Evolutionary conservation across 495 filamentous ascomycete species (phyloP), one percentile per base, ranked within the genome.

Genomic region (Aspergillus saccharolyticus): DNA sequence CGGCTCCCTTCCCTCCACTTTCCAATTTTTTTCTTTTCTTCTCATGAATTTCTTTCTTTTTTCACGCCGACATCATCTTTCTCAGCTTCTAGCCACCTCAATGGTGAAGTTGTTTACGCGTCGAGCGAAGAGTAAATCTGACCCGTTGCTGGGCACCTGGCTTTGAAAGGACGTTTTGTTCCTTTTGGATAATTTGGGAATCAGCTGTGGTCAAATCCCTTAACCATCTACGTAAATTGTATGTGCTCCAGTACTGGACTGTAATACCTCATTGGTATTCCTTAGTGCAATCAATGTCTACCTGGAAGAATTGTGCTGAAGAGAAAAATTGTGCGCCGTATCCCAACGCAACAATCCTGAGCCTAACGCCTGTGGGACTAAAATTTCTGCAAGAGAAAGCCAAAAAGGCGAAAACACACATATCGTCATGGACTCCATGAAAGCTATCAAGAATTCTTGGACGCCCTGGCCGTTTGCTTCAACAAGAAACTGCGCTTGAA

Each of bases 401-500:
- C 51, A 45, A 25, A 44, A 3, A 9, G 4, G 9, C 33, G 5
- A 15, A 56, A 53, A 52, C 42, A 18, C 25, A 53, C 69, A 64
- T 74, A 63, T 64, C 63, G 58, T 75, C 73, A 65, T 72, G 45
- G 65, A 62, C 56, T 51, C n/a, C 50, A 59, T 19, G 54, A 19
- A 44, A 49, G 24, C 52, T 61, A 12, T 30, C 53, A 70, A 48
- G 62, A 54, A 52, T 69, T 72, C 53, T 56, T 66, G 28, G 70
- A 62, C 18, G 73, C 58, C 44, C 72, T 74, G 14, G 66, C 64
- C 44, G 70, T 60, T 44, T 91, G 85, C 80, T 89, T 96, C 47
- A 97, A 71, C 63, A 95, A 63, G 70, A 89, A 97, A 66, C 90
- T 93, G 59, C 92, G 81, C 78, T 94, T 93, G 72, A 97, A 97